Base-by-base conservation (phyloP, 1,284 basidiomycete species). In the Ceratobasidium sp. region DNA sequence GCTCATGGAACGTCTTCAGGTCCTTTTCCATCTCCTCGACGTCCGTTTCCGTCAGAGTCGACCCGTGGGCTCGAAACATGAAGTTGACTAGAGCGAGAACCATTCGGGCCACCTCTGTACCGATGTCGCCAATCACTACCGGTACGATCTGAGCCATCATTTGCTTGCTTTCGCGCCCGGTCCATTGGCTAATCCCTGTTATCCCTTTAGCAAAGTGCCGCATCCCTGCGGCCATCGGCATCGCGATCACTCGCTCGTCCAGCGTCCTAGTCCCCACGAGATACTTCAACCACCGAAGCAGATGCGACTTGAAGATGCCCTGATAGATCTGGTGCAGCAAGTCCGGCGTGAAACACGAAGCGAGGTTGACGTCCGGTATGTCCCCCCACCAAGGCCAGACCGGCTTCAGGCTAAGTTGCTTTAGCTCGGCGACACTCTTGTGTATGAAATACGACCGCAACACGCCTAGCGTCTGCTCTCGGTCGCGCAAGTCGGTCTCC, bases 321-420 rank as follows among this genome's bases (percentile, higher is more conserved):
- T 76, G 73, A 45, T 75, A 65, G 14, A 75, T 24, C 48, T 76
- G 76, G 44, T 76, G 76, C 7, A 76, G 51, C 8, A 75, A 56
- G 62, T 77, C 76, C 19, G 74, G 76, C 17, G 67, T 62, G 22
- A 77, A 48, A 17, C 66, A 75, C 3, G 48, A 47, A 22, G 69
- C 48, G 14, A 77, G 50, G 27, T 77, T 72, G 5, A 57, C 45
- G 24, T 57, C 22, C 0, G 76, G 76, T 33, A 75, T 9, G 36
- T 66, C 51, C 15, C 48, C 74, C 54, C 57, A 75, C 59, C 66
- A 75, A 2, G 66, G 74, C 65, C 62, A 54, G 2, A 41, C 41
- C 6, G 67, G 67, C 27, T 71, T 71, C 5, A 71, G 22, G 19
- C 29, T n/a, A 8, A 59, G 67, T 0, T 5, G 22, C 8, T 33